Percentiles rank a stretch among this genome's conserved stretches.
These are phyloP conservation scores for Rhododendron molle DNA, from an alignment of 148 eudicot species.

Conservation along the genomic window DNA sequence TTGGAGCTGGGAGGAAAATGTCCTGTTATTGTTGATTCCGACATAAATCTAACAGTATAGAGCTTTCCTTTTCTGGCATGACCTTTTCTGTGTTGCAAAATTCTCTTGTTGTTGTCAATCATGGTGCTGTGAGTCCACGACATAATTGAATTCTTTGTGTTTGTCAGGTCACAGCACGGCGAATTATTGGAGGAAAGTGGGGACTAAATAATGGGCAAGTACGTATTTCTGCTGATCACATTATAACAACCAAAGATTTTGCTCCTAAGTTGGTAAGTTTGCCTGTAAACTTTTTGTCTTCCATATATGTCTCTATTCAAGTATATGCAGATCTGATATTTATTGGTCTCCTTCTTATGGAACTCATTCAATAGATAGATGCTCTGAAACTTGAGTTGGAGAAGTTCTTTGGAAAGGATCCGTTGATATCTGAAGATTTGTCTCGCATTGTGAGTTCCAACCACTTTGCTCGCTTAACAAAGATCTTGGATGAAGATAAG, in stretches of 20 bases:
- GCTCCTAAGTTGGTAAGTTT: constrained; percentile 52
- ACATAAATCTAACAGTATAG: constrained; percentile 33
- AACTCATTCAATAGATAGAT: constrained; percentile 34
- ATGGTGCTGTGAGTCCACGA: background rate
- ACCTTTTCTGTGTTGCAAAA: background rate
- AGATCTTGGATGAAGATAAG: constrained; percentile 49
- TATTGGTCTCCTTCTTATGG: background rate
- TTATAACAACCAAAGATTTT: constrained; percentile 54
- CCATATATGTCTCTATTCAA: too few relatives aligned
- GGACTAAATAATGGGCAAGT: constrained; percentile 63
- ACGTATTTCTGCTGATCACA: constrained; percentile 55
- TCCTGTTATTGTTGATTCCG: constrained; percentile 53
- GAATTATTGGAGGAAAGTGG: constrained; percentile 61
- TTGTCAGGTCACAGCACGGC: constrained; percentile 46
- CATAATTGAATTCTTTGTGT: background rate
- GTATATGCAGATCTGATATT: background rate
- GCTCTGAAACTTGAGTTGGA: constrained; percentile 36
- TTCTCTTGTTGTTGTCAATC: background rate
- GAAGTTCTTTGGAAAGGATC: constrained; percentile 47
- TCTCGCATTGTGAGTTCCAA: constrained; percentile 45
- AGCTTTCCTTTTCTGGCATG: background rate
- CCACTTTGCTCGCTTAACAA: constrained; percentile 51
- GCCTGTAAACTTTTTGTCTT: background rate
- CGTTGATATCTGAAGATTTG: constrained; percentile 40
- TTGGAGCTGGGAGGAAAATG: constrained; percentile 82